Percentiles rank a stretch among this genome's conserved stretches.
Conservation (phyloP, 169 alveolate genomes). For the Eimeria praecox region DNA sequence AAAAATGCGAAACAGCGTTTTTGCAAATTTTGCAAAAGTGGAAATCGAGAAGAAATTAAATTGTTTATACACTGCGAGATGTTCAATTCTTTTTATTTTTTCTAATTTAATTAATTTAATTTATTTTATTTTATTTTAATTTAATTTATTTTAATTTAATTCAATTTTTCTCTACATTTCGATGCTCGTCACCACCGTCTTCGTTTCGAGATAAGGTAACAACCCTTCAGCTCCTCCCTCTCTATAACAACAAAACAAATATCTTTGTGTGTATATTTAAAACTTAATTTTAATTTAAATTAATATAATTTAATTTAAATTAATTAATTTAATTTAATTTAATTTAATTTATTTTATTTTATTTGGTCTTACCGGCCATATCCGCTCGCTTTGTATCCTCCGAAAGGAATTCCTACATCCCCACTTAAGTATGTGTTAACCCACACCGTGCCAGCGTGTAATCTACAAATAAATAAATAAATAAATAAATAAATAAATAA, state of each 20-base stretch:
- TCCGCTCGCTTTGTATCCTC: constrained; percentile 90
- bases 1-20: no score
- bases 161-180: neutral
- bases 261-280: neutral
- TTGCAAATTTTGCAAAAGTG: no score
- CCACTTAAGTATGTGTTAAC: constrained; percentile 87
- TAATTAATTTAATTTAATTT: no score
- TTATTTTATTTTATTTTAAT: no score
- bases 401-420: constrained; percentile 89
- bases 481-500: neutral
- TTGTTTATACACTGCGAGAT: no score
- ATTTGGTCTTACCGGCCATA: constrained; percentile 78
- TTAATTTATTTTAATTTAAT: no score
- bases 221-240: constrained; percentile 89
- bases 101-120: no score
- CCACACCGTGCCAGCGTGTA: constrained; percentile 88
- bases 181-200: constrained; percentile 76
- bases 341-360: no score
- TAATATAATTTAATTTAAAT: no score
- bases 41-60: no score
- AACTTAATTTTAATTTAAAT: no score
- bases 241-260: constrained; percentile 59
- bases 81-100: no score
- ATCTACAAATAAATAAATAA: neutral
- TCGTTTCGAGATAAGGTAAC: constrained; percentile 86